Conservation (phyloP, 495 filamentous ascomycete genomes). For the Massariosphaeria phaeospora region DNA sequence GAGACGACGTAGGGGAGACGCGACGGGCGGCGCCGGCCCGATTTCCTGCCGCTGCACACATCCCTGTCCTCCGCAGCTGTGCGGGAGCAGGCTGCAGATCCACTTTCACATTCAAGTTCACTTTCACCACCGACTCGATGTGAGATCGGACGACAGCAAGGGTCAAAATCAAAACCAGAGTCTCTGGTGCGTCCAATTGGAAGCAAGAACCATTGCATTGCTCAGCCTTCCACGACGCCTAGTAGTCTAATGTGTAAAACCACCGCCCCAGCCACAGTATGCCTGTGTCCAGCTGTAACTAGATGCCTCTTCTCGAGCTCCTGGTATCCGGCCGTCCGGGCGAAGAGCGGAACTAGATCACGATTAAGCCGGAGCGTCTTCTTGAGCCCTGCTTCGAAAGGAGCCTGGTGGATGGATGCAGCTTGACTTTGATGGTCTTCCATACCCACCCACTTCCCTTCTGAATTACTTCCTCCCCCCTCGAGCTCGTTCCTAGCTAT, state of each 20-base stretch:
- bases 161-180: background rate
- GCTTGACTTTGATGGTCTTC: constrained; percentile 88
- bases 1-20: background rate
- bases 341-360: constrained; percentile 57
- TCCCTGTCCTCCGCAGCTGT: background rate
- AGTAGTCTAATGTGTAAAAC: background rate
- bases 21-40: constrained; percentile 5
- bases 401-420: constrained; percentile 70
- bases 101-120: background rate
- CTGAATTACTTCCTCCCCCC: too few species aligned
- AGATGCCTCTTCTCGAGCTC: constrained; percentile 20
- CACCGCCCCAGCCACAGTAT: constrained; percentile 54
- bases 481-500: background rate
- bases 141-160: background rate
- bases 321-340: constrained; percentile 38
- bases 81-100: background rate
- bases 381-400: constrained; percentile 72
- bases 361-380: constrained; percentile 96
- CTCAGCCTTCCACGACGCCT: background rate
- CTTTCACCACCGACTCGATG: background rate
- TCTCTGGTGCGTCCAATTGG: background rate
- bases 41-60: background rate
- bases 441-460: constrained; percentile 28
- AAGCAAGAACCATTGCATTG: background rate
- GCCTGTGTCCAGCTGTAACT: constrained; percentile 31